Conservation (phyloP, 768 basidiomycete genomes). For the Clitopilus hobsonii region DNA sequence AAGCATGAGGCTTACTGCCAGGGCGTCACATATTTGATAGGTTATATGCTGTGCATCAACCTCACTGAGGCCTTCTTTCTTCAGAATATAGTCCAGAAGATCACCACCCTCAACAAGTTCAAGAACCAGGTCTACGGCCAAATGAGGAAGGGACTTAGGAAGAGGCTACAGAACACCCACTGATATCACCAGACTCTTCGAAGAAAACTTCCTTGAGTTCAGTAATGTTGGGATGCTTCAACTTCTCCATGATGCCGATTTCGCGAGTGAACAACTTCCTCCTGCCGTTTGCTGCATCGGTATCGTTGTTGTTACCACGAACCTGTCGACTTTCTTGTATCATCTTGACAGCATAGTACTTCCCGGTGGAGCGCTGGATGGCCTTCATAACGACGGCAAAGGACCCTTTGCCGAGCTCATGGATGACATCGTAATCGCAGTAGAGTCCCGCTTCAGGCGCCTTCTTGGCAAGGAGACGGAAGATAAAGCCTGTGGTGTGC, state of each 20-base stretch:
- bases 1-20: slow-evolving; percentile 47
- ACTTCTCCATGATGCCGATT: slow-evolving; percentile 70
- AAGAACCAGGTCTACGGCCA: slow-evolving; percentile 64
- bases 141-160: not conserved
- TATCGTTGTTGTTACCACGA: slow-evolving; percentile 22
- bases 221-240: slow-evolving; percentile 83
- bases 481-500: slow-evolving; percentile 56
- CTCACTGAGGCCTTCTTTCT: slow-evolving; percentile 62
- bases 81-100: slow-evolving; percentile 75
- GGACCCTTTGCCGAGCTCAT: slow-evolving; percentile 82
- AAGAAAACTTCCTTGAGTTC: slow-evolving; percentile 73
- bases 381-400: slow-evolving; percentile 91
- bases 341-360: slow-evolving; percentile 86
- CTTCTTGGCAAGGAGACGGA: slow-evolving; percentile 55
- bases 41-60: slow-evolving; percentile 63
- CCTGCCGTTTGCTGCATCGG: slow-evolving; percentile 15
- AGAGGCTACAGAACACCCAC: slow-evolving; percentile 34
- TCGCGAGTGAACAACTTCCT: slow-evolving; percentile 54
- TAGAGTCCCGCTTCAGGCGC: slow-evolving; percentile 50
- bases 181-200: slow-evolving; percentile 54
- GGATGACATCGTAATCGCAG: slow-evolving; percentile 58
- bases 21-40: slow-evolving; percentile 77
- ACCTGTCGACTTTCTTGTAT: slow-evolving; percentile 52
- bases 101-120: slow-evolving; percentile 89
- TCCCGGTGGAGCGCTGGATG: slow-evolving; percentile 62